A percentile compares a stretch with the other conserved stretches of the same genome.
Conservation (phyloP, 2,329 filamentous ascomycete species). For the Stemphylium vesicarium region DNA sequence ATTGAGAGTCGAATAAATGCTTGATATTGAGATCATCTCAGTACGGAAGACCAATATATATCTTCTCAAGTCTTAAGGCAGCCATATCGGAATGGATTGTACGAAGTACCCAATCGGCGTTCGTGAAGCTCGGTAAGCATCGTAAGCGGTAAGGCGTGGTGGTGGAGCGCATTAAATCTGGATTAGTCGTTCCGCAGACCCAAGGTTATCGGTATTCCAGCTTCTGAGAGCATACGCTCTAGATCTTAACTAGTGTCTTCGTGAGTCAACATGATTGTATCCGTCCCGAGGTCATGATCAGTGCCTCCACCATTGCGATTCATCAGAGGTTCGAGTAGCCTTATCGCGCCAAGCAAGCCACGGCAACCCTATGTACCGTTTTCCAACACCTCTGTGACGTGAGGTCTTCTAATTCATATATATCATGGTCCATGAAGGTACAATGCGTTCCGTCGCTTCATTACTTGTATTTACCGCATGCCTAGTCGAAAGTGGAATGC, state of each 20-base stretch:
- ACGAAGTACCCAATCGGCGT: constrained; percentile 9
- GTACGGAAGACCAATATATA: background rate
- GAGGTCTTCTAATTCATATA: no score
- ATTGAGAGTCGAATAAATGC: background rate
- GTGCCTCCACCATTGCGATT: no score
- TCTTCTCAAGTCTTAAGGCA: background rate
- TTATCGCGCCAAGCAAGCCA: no score
- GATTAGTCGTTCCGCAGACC: constrained; percentile 8
- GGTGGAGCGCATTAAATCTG: background rate
- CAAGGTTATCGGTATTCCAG: background rate
- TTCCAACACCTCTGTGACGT: no score
- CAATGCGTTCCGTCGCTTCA: no score
- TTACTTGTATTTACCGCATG: no score
- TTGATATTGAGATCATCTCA: background rate
- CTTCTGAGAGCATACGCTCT: background rate
- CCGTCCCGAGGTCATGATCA: background rate
- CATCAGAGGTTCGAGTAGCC: no score
- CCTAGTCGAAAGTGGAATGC: no score
- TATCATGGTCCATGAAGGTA: no score
- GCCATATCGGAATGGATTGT: constrained; percentile 3
- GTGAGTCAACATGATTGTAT: background rate
- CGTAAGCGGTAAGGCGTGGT: background rate
- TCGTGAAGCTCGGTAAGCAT: constrained; percentile 10
- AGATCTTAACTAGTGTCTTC: background rate
- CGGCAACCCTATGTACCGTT: no score